Evolutionary conservation across 768 basidiomycete genomes (phyloP).

Genomic region (Russula abietina): DNA sequence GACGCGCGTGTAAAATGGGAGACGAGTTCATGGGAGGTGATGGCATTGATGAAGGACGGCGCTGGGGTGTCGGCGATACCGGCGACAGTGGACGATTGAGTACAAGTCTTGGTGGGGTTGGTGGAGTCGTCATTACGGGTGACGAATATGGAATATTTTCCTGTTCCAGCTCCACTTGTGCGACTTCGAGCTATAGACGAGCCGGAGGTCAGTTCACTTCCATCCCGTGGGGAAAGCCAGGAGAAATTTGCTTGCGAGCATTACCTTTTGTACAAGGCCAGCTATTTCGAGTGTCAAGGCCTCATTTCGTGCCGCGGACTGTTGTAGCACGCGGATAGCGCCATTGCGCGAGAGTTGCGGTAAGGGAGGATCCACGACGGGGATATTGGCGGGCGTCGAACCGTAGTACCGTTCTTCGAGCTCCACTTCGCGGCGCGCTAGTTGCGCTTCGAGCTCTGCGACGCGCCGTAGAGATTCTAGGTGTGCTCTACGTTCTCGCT

Average conservation of each 20-base stretch:
- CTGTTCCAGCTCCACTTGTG: constrained; percentile 2
- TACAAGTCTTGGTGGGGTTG: neutral
- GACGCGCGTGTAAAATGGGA: neutral
- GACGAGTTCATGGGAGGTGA: neutral
- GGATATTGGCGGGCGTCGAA: neutral
- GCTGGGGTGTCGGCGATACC: constrained; percentile 8
- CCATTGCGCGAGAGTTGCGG: constrained; percentile 20
- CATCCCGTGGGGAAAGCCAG: neutral
- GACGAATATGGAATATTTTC: neutral
- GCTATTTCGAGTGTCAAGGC: constrained; percentile 19
- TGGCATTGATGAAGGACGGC: neutral
- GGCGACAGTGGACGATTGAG: neutral
- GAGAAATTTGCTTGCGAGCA: neutral
- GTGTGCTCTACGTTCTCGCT: constrained; percentile 38
- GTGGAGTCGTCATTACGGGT: neutral
- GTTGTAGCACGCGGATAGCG: constrained; percentile 22
- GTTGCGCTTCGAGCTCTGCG: constrained; percentile 43
- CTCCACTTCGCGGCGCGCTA: constrained; percentile 54
- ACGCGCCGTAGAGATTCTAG: constrained; percentile 39
- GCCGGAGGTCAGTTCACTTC: neutral
- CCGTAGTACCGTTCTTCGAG: constrained; percentile 33
- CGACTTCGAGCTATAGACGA: constrained; percentile 14
- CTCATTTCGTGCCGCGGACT: constrained; percentile 19
- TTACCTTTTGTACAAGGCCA: constrained; percentile 18
- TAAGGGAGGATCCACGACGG: neutral